phyloP scores from a whole-genome alignment of 352 stramenopile species.

The Pythium folliculosum region DNA sequence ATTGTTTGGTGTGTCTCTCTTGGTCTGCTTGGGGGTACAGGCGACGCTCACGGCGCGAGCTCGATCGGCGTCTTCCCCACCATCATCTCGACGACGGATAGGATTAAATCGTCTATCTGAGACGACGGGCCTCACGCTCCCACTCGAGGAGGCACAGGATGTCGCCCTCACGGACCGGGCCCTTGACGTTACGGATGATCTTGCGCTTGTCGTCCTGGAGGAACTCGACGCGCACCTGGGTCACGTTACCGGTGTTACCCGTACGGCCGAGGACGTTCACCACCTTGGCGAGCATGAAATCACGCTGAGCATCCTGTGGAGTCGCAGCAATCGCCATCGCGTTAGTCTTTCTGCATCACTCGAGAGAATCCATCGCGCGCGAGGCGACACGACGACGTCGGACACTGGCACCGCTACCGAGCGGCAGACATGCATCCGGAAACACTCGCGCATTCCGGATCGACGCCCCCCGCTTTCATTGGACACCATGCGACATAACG shows the following conservation, averaged over 20 bases:
- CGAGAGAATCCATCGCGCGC: too few relatives aligned
- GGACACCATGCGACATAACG: too few relatives aligned
- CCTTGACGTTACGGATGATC: constrained; percentile 99
- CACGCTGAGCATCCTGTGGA: constrained; percentile 68
- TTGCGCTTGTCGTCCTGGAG: constrained; percentile 98
- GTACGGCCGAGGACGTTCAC: constrained; percentile 99
- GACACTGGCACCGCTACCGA: too few relatives aligned
- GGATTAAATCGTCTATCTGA: constrained; percentile 89
- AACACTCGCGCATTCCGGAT: too few relatives aligned
- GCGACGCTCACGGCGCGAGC: constrained; percentile 15
- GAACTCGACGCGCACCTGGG: constrained; percentile 99
- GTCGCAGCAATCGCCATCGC: not conserved
- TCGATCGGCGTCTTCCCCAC: constrained; percentile 16
- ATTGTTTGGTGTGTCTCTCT: constrained; percentile 35
- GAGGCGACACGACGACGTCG: not conserved
- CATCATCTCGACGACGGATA: constrained; percentile 26
- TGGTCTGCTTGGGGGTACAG: constrained; percentile 23
- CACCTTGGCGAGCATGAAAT: constrained; percentile 99
- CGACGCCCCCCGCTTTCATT: too few relatives aligned
- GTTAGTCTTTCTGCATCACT: constrained; percentile 3
- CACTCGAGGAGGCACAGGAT: constrained; percentile 99
- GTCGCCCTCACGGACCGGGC: constrained; percentile 97
- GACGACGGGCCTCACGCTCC: constrained; percentile 98
- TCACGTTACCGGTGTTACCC: constrained; percentile 99
- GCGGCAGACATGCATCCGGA: too few relatives aligned